A percentile compares a stretch with the other conserved stretches of the same genome.
These are phyloP conservation scores for Neurospora tetraspora DNA, from an alignment of 495 filamentous ascomycete species.

Conservation along the genomic window DNA sequence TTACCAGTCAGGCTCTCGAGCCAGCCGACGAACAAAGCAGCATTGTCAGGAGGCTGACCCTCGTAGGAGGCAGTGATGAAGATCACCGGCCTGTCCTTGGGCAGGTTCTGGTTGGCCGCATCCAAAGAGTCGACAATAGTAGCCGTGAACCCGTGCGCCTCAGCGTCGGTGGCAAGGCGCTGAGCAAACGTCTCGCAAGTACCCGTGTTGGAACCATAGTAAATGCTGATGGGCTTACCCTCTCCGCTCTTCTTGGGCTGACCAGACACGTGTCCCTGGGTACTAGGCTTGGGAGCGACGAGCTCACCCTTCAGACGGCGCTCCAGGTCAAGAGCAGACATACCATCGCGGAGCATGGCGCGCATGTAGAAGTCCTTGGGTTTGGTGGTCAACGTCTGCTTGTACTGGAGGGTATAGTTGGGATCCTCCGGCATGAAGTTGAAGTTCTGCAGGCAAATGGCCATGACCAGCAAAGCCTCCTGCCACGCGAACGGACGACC, in stretches of 20 bases:
- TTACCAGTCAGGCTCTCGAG: slow-evolving; percentile 41
- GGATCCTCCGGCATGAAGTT: slow-evolving; percentile 48
- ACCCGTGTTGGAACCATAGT: slow-evolving; percentile 65
- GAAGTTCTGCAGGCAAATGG: slow-evolving; percentile 53
- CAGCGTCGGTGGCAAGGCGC: slow-evolving; percentile 48
- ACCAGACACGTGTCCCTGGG: not conserved
- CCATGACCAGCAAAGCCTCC: slow-evolving; percentile 43
- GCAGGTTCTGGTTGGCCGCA: slow-evolving; percentile 49
- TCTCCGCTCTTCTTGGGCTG: slow-evolving; percentile 12
- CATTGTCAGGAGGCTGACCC: slow-evolving; percentile 67
- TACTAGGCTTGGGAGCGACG: not conserved
- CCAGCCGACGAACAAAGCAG: slow-evolving; percentile 59
- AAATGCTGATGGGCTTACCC: slow-evolving; percentile 45
- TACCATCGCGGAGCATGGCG: slow-evolving; percentile 47
- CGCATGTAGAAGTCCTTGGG: slow-evolving; percentile 64
- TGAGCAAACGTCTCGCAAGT: slow-evolving; percentile 66
- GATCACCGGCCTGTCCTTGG: slow-evolving; percentile 50
- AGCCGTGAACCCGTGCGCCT: slow-evolving; percentile 47
- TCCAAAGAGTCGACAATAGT: slow-evolving; percentile 48
- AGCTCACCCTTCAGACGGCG: slow-evolving; percentile 30
- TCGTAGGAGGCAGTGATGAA: slow-evolving; percentile 67
- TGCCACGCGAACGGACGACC: slow-evolving; percentile 57
- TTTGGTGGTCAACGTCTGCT: slow-evolving; percentile 68
- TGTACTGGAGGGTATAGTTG: slow-evolving; percentile 53
- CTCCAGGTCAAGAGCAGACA: slow-evolving; percentile 49